Evolutionary conservation across 2,329 filamentous ascomycete species (phyloP), one percentile per base, ranked within the genome.

Genomic region (Xylaria sp.): DNA sequence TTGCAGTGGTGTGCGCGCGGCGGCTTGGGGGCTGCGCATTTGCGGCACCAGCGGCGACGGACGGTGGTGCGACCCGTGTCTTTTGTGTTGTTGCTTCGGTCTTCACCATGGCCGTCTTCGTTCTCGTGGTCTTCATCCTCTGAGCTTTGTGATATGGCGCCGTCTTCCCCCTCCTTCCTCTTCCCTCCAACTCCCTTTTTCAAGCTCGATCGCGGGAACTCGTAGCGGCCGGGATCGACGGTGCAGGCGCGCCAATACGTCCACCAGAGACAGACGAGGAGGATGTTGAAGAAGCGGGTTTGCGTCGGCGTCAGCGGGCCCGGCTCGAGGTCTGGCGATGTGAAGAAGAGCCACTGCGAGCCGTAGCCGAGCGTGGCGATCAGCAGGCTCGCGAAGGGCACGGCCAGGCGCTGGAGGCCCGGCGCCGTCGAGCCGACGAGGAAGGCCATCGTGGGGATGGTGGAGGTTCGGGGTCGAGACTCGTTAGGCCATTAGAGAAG

Each of bases 1-100:
- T 90, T 90, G 82, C 93, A 97, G 83, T 97, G 93, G 84, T 96
- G 93, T 1, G 92, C 89, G 72, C 93, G 85, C 0, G 91, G 89
- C 1, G 93, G 92, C 77, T 96, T 96, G 13, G 89, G 89, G 41
- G 88, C 87, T 57, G 88, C 83, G 80, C 93, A 97, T 79, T 92
- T 94, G 73, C 87, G 88, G 82, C 93, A 97, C 91, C 92, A 95
- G 61, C 86, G 81, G 60, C 65, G 71, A 15, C 65, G 39, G 20
- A 51, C 61, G 15, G 66, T 8, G 50, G 56, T 23, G 28, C 44
- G 56, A 65, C 37, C 54, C 20, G 57, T 58, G 46, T 62, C 51
- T 52, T 65, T 50, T 8, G 41, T 9, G 15, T 20, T 34, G 55
- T 67, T 12, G 20, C 34, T 8, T 9, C 34, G 4, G 34, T 37